Base-by-base conservation (phyloP, 208 protist genomes). In the Crithidia fasciculata region DNA sequence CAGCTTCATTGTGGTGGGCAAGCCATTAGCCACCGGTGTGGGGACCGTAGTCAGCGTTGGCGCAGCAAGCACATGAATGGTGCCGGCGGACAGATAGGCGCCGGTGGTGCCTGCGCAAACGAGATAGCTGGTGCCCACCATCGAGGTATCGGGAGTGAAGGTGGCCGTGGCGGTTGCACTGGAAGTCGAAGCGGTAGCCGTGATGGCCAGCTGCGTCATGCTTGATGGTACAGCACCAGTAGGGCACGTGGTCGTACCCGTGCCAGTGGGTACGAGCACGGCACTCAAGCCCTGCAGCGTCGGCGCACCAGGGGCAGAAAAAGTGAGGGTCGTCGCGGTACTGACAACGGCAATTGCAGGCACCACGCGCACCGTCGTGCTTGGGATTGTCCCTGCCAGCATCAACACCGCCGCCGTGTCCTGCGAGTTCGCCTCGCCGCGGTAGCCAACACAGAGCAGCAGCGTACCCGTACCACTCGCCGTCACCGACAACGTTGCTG, bases 381-480 rank as follows among this genome's bases (percentile, higher is more conserved):
- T 78, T 8, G 3, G 3, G 8, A 88, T 13, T 13, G 40, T 37
- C 7, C 83, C 80, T 28, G 73, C 80, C 13, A 61, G 8, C 45
- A 83, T 58, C 39, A 84, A 44, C 40, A 71, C 54, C 12, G 79
- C 57, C 37, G 70, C 60, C 16, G 76, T 80, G 8, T 75, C 47
- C 19, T 62, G 58, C n/a, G 58, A 71, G 16, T 81, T 73, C 7
- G 52, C 16, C 66, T 79, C 84, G 7, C 83, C 85, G 2, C 49
- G 53, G 80, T 90, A 93, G 19, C 78, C 85, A 5, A 84, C 88
- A 74, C 88, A 93, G 16, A 90, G 65, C 5, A 65, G 56, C 19
- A 93, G 74, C 8, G 52, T 59, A 10, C 59, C 75, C 5, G 28
- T n/a, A 40, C 40, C 54, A 10, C 2, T 45, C 69, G 79, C 72